Evolutionary conservation across 306 rosid genomes (phyloP).

Genomic region (Cotoneaster glaucophyllus): DNA sequence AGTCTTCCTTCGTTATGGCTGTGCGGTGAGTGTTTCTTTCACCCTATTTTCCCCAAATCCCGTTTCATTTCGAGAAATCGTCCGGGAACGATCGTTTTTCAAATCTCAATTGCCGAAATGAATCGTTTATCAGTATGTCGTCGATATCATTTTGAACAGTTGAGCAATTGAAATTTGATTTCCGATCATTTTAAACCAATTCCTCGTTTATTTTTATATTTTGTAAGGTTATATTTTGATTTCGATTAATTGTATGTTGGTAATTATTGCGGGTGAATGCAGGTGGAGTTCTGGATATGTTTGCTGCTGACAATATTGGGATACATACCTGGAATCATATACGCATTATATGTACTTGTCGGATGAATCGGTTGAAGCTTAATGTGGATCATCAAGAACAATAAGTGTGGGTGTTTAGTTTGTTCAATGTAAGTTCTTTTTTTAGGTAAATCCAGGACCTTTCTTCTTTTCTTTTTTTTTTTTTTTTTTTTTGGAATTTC

Average conservation of each 20-base stretch:
- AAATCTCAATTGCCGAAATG: not conserved
- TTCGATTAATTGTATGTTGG: not conserved
- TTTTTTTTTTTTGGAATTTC: too few relatives aligned
- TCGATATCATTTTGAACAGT: not conserved
- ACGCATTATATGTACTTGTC: conserved; percentile 57
- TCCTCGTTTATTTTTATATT: too few relatives aligned
- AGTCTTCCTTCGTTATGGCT: conserved; percentile 65
- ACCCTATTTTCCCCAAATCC: too few relatives aligned
- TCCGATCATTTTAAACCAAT: too few relatives aligned
- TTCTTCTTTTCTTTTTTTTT: not conserved
- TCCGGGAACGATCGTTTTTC: not conserved
- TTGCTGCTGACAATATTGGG: conserved; percentile 53
- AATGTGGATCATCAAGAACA: not conserved
- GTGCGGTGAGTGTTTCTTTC: conserved; percentile 28
- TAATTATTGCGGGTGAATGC: conserved; percentile 16
- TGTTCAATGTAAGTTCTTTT: not conserved
- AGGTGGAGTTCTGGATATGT: conserved; percentile 67
- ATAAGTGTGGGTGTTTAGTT: not conserved
- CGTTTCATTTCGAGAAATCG: not conserved
- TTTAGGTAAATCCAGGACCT: not conserved
- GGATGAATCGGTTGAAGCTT: conserved; percentile 14
- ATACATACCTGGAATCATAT: conserved; percentile 66
- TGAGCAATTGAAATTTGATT: not conserved
- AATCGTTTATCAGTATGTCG: too few relatives aligned
- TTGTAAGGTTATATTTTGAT: not conserved